Percentiles rank a stretch among this genome's conserved stretches.
phyloP scores from a whole-genome alignment of 352 stramenopile genomes.

The Pythium sukuiense region DNA sequence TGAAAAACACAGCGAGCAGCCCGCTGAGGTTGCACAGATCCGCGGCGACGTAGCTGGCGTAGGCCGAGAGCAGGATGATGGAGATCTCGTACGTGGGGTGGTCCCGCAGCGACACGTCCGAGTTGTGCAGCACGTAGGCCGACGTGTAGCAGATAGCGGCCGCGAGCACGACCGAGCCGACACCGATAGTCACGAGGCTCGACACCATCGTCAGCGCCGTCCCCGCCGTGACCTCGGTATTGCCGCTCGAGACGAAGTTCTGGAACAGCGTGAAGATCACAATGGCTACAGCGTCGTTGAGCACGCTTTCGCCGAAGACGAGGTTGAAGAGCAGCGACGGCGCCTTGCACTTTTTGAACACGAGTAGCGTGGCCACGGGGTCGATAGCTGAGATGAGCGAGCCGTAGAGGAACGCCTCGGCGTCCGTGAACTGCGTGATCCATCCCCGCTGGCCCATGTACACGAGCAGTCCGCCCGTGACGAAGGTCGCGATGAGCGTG shows the following conservation, averaged over 20 bases:
- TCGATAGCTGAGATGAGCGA: slow-evolving; percentile 92
- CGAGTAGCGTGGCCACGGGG: slow-evolving; percentile 87
- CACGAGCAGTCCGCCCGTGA: slow-evolving; percentile 43
- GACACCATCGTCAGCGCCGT: slow-evolving; percentile 31
- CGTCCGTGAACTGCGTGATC: slow-evolving; percentile 68
- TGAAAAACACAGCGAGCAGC: slow-evolving; percentile 93
- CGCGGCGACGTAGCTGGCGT: slow-evolving; percentile 68
- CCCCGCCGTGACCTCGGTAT: slow-evolving; percentile 31
- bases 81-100: slow-evolving; percentile 61
- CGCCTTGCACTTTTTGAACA: slow-evolving; percentile 86
- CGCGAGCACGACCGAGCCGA: slow-evolving; percentile 51
- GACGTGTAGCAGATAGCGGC: slow-evolving; percentile 48
- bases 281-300: slow-evolving; percentile 86
- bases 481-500: slow-evolving; percentile 54
- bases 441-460: slow-evolving; percentile 40
- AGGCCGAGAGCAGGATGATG: slow-evolving; percentile 66
- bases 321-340: slow-evolving; percentile 91
- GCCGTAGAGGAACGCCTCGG: slow-evolving; percentile 89
- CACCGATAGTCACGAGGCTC: slow-evolving; percentile 38
- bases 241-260: slow-evolving; percentile 46
- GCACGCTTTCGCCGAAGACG: slow-evolving; percentile 89
- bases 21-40: slow-evolving; percentile 71
- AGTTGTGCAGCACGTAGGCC: slow-evolving; percentile 41
- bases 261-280: slow-evolving; percentile 72
- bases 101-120: slow-evolving; percentile 38